These are phyloP conservation scores for Paraurostyla sp. DNA, from an alignment of 73 alveolate species.

Conservation along the genomic window DNA sequence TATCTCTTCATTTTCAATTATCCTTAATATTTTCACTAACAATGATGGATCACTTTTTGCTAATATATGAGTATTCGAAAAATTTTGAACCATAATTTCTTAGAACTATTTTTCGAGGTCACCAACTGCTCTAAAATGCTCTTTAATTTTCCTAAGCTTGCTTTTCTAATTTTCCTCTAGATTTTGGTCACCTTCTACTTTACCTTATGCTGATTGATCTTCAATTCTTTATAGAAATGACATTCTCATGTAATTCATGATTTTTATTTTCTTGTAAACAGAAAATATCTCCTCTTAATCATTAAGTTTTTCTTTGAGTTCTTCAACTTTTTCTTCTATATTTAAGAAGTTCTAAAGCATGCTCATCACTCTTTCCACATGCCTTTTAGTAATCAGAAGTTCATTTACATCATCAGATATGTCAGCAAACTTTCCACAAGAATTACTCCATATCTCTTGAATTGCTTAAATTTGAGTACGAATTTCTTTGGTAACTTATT, in stretches of 20 bases:
- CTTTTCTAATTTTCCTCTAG: not conserved
- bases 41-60: constrained; percentile 49
- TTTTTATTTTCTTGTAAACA: constrained; percentile 59
- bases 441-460: constrained; percentile 26
- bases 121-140: constrained; percentile 46
- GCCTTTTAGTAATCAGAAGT: constrained; percentile 35
- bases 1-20: constrained; percentile 55
- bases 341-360: constrained; percentile 47
- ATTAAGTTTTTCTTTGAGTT: constrained; percentile 13
- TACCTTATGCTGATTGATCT: not conserved
- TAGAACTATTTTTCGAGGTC: constrained; percentile 49
- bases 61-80: constrained; percentile 34
- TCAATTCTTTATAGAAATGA: constrained; percentile 33
- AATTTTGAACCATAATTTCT: not conserved
- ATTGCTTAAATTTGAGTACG: constrained; percentile 8
- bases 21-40: constrained; percentile 17
- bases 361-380: constrained; percentile 46
- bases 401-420: constrained; percentile 1
- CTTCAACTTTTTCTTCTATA: constrained; percentile 48
- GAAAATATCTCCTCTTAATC: constrained; percentile 37
- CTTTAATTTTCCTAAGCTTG: constrained; percentile 47
- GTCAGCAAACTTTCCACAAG: constrained; percentile 31
- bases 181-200: not conserved
- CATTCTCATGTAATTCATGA: constrained; percentile 44
- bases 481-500: constrained; percentile 43